Conservation (phyloP, 2,329 filamentous ascomycete genomes). For the Tolypocladium ovalisporum region DNA sequence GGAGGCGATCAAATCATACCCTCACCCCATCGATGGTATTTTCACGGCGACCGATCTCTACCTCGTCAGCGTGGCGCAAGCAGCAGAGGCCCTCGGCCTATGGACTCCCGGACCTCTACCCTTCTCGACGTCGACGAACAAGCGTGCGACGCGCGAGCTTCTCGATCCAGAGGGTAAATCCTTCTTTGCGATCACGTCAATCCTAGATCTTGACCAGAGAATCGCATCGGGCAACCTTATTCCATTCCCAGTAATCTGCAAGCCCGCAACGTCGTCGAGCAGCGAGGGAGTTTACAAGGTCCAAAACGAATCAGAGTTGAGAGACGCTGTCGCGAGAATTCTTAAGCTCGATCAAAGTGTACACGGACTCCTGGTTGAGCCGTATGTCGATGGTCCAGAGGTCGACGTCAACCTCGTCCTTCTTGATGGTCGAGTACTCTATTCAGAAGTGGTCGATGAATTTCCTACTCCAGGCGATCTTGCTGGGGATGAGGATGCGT, state of each 20-base stretch:
- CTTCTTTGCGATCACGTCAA: not conserved
- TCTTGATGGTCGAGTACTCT: not conserved
- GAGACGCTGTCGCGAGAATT: not conserved
- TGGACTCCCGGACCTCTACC: not conserved
- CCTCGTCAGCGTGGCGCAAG: not conserved
- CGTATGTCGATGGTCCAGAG: not conserved
- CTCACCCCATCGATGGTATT: not conserved
- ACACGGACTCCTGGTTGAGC: not conserved
- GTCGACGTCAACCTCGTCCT: not conserved
- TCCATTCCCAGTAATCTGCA: not conserved
- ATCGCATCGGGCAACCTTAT: not conserved
- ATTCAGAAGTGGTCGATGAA: not conserved
- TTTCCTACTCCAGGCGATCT: not conserved
- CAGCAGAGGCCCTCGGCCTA: not conserved
- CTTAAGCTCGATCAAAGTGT: not conserved
- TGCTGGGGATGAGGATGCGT: not conserved
- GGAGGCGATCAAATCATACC: not conserved
- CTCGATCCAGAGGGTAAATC: not conserved
- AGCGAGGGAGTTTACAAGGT: not conserved
- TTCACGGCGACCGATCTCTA: not conserved
- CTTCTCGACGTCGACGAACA: not conserved
- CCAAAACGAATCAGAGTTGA: not conserved
- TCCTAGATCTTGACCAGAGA: not conserved
- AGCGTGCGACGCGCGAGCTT: not conserved
- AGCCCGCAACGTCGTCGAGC: not conserved